phyloP scores from a whole-genome alignment of 805 yeast genomes.

The Aciculoconidium aculeatum region DNA sequence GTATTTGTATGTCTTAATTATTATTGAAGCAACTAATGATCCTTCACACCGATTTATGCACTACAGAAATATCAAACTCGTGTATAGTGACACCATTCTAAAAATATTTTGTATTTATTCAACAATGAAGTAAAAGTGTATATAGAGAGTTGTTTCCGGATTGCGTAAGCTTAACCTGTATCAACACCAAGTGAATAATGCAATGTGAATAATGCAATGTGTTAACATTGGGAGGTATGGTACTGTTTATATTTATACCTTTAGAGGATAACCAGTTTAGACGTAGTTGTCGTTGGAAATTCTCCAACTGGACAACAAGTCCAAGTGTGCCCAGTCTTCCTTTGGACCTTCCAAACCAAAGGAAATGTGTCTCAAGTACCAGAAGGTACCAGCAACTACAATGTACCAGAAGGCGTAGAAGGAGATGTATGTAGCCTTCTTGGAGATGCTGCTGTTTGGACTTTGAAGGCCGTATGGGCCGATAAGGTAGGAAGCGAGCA shows the following conservation, averaged over 20 bases:
- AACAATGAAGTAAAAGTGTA: no score
- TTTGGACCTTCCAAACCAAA: slow-evolving; percentile 43
- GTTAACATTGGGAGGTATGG: no score
- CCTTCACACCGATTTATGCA: no score
- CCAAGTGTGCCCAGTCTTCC: slow-evolving; percentile 33
- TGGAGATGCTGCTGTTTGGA: slow-evolving; percentile 9
- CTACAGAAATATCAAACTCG: no score
- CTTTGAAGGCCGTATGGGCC: slow-evolving; percentile 14
- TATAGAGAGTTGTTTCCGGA: no score
- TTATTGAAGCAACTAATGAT: no score
- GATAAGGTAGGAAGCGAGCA: slow-evolving; percentile 18
- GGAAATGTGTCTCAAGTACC: slow-evolving; percentile 37
- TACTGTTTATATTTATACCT: no score
- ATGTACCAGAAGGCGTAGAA: slow-evolving; percentile 18
- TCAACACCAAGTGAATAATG: no score
- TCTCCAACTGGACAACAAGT: slow-evolving; percentile 37
- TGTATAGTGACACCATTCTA: no score
- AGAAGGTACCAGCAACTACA: slow-evolving; percentile 32
- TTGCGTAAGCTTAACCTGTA: not conserved
- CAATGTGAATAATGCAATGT: no score
- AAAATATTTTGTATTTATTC: no score
- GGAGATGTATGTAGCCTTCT: slow-evolving; percentile 16
- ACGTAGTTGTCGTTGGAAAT: slow-evolving; percentile 33
- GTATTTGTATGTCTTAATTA: no score
- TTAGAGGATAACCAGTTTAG: slow-evolving; percentile 5